Percentiles rank a stretch among this genome's conserved stretches.
Evolutionary conservation across 441 rosid species (phyloP).

Genomic region (Mallotus repandus): DNA sequence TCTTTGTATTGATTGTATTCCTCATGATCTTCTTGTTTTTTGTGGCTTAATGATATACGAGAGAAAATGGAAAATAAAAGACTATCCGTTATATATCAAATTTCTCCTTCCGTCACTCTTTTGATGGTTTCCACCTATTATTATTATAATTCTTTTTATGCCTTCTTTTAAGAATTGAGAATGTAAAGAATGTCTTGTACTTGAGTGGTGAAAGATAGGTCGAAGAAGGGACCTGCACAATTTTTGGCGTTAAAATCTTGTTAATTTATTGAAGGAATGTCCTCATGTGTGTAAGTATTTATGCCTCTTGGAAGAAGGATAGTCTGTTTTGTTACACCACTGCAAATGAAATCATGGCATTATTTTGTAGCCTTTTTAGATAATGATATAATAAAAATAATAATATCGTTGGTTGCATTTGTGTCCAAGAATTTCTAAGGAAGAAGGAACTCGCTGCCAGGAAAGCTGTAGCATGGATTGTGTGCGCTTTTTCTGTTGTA

Average conservation of each 20-base stretch:
- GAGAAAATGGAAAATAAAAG: conserved; percentile 23
- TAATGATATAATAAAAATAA: not conserved
- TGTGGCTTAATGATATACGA: conserved; percentile 59
- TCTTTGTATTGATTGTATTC: conserved; percentile 80
- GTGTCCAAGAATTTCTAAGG: too few relatives aligned
- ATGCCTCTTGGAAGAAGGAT: not conserved
- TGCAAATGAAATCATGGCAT: not conserved
- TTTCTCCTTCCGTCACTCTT: not conserved
- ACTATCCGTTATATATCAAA: not conserved
- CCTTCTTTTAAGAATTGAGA: conserved; percentile 7
- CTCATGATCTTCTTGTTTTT: conserved; percentile 91
- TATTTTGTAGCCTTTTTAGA: not conserved
- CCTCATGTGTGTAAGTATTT: not conserved
- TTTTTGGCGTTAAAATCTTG: conserved; percentile 8
- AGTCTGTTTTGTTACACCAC: not conserved
- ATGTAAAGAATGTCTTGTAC: conserved; percentile 20
- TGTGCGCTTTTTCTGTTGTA: too few relatives aligned
- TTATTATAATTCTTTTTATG: not conserved
- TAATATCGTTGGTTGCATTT: too few relatives aligned
- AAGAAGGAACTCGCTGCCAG: too few relatives aligned
- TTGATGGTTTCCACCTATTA: not conserved
- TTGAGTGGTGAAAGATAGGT: conserved; percentile 5
- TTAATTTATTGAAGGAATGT: not conserved
- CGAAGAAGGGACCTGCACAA: conserved; percentile 9
- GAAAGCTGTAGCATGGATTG: too few relatives aligned